Evolutionary conservation across 371 early-diverging fungal genomes (phyloP).

Genomic region (Apophysomyces variabilis): DNA sequence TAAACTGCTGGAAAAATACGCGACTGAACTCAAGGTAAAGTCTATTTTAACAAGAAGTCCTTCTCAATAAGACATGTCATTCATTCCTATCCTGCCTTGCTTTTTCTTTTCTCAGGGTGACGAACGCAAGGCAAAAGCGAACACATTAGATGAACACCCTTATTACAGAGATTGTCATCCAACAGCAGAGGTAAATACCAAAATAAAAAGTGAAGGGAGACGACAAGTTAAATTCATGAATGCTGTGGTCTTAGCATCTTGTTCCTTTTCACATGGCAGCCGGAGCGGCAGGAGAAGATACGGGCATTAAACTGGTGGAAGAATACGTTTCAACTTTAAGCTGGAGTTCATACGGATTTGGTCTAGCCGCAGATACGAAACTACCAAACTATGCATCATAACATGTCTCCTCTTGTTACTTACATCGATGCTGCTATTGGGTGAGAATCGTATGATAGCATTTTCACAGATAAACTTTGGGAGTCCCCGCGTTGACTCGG

Average conservation of each 20-base stretch:
- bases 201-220: too few species aligned
- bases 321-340: slow-evolving; percentile 31
- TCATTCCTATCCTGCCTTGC: neutral
- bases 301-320: slow-evolving; percentile 25
- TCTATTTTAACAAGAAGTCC: neutral
- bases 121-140: slow-evolving; percentile 28
- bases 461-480: too few species aligned
- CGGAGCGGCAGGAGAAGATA: slow-evolving; percentile 39
- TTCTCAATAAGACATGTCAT: neutral
- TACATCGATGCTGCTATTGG: too few species aligned
- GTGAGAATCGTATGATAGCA: too few species aligned
- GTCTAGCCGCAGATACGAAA: slow-evolving; percentile 22
- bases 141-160: slow-evolving; percentile 27
- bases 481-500: too few species aligned
- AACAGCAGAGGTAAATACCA: slow-evolving; percentile 35
- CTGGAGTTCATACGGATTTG: slow-evolving; percentile 36
- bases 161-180: slow-evolving; percentile 39
- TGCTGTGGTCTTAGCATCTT: slow-evolving; percentile 24
- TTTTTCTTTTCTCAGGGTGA: slow-evolving; percentile 15
- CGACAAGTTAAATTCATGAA: neutral
- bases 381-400: slow-evolving; percentile 14
- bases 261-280: slow-evolving; percentile 40
- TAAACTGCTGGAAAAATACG: slow-evolving; percentile 27
- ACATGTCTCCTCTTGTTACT: too few species aligned
- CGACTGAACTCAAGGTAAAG: slow-evolving; percentile 16